Conservation (phyloP, 139 green algal species). For the Chlamydomonas schloesseri region DNA sequence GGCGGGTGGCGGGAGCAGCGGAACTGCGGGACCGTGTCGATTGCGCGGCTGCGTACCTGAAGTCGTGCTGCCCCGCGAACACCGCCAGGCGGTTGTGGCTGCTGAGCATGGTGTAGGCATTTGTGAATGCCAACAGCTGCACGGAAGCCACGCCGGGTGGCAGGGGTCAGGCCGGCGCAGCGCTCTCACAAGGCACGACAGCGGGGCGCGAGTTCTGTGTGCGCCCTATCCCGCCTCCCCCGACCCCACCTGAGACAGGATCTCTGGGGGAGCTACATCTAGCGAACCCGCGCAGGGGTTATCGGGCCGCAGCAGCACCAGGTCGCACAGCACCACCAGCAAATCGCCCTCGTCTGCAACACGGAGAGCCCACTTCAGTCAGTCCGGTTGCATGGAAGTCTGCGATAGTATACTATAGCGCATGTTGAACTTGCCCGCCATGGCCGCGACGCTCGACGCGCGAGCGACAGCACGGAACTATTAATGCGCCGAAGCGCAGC, state of each 20-base stretch:
- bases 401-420: neutral
- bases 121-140: constrained; percentile 50
- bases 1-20: too few species aligned
- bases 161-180: neutral
- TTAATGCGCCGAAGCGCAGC: too few species aligned
- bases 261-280: neutral
- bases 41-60: too few species aligned
- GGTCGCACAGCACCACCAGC: constrained; percentile 43
- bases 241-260: constrained; percentile 39
- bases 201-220: neutral
- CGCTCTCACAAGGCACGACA: too few species aligned
- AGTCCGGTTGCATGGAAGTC: neutral
- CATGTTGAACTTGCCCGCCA: neutral
- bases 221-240: too few species aligned
- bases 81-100: constrained; percentile 52
- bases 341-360: constrained; percentile 39
- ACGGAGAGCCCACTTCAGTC: neutral
- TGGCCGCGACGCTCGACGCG: too few species aligned
- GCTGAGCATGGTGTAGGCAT: constrained; percentile 53
- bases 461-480: too few species aligned
- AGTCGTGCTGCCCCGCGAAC: constrained; percentile 40
- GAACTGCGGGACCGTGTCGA: too few species aligned
- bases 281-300: too few species aligned
- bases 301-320: constrained; percentile 11
- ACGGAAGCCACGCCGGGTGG: neutral